Base-by-base conservation (phyloP, 2,329 filamentous ascomycete genomes). In the Plectosphaerella cucumerina region DNA sequence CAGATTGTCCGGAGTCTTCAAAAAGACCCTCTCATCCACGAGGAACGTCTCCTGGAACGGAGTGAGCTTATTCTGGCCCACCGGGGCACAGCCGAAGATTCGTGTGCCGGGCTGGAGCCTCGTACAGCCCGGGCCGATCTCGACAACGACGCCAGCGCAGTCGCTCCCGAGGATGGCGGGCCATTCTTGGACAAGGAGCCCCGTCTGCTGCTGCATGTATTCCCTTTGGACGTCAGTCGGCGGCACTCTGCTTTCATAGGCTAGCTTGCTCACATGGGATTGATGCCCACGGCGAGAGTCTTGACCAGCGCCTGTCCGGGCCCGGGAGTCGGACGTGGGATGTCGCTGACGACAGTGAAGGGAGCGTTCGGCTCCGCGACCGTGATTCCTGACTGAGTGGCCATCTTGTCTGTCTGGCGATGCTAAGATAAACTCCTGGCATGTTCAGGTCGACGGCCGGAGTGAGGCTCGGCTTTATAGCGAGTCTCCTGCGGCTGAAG, bases 21-120 rank as follows among this genome's bases (percentile, higher is more conserved):
- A 65, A 2, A 65, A 52, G 8, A 69, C 52, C 31, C 62, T 55
- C 50, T 69, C 68, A n/a, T 68, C 61, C 42, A 68, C 68, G 6
- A 72, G 46, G 33, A 70, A 70, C 14, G 62, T 60, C 22, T 72
- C 68, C 48, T 71, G 69, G 37, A 71, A 70, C 3, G 68, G 68
- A 1, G 59, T 60, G 49, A 62, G 64, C 6, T 57, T 57, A n/a
- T 60, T 65, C 8, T 57, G 53, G 2, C 70, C 70, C 0, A 71
- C 48, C 11, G 60, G 61, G 2, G 64, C 64, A 51, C 65, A 69
- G 3, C 67, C 66, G 52, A 63, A 72, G 6, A 66, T 60, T 9
- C 60, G 60, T 49, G 66, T 62, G 3, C 64, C 65, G 4, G 53
- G 49, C 45, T 60, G 60, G 56, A 63, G 64, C 17, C 56, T 55